Base-by-base conservation (phyloP, 2,329 filamentous ascomycete genomes). In the Xylaria hypoxylon region DNA sequence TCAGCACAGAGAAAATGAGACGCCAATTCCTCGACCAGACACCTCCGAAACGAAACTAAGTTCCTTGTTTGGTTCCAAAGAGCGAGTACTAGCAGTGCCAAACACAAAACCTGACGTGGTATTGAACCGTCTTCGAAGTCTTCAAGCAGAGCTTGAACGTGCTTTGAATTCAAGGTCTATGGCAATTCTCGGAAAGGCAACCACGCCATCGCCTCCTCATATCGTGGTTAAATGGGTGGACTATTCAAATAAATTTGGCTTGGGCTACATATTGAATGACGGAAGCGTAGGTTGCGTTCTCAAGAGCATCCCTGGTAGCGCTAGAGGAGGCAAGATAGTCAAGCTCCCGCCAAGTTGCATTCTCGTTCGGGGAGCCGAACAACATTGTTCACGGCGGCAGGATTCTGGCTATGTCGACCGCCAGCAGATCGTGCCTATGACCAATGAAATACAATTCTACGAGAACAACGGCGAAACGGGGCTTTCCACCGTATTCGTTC, bases 191-290 rank as follows among this genome's bases (percentile, higher is more conserved):
- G 81, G 85, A 10, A 85, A 87, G 79, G 81, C 85, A 64, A 79
- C 84, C 68, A 77, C 84, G 62, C 81, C 85, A 75, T 75, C 89
- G 68, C 78, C 90, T 76, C 85, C 90, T 75, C 80, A 89, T 75
- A 86, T 90, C 50, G 88, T 90, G 13, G 87, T 90, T 11, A 93
- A 94, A 76, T 96, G 92, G 92, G 92, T 96, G 6, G 92, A 96
- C 77, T 96, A 96, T 78, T 93, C 92, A 65, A 93, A 94, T 79
- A 94, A 94, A 77, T 93, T 94, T 77, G 92, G 92, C 13, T 85
- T 96, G 17, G 92, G 92, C 40, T 96, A 95, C 74, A 93, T 95
- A 64, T 82, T 96, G 60, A 92, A 92, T 68, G 91, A 95, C 70
- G 92, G 92, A 33, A 93, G 89, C 68, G 89, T 94, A 22, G 92